A percentile compares a stretch with the other conserved stretches of the same genome.
Conservation (phyloP, 2,329 filamentous ascomycete species). For the Rhynchosporium secalis region DNA sequence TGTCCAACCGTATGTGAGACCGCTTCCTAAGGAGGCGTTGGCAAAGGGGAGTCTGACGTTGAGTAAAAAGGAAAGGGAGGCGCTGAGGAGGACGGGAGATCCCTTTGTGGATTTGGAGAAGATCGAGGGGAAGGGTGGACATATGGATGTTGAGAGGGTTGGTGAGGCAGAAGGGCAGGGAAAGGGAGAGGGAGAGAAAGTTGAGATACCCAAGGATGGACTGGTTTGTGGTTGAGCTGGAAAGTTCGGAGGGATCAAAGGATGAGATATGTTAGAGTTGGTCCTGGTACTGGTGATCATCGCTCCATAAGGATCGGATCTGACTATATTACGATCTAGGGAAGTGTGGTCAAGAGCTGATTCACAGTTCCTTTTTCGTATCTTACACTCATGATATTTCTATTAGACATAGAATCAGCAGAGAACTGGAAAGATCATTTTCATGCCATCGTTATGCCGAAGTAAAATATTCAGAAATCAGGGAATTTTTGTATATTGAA, state of each 20-base stretch:
- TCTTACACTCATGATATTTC: too few relatives aligned
- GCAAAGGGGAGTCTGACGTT: conserved; percentile 74
- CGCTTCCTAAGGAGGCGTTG: conserved; percentile 83
- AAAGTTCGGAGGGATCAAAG: too few relatives aligned
- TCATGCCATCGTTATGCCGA: too few relatives aligned
- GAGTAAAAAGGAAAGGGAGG: conserved; percentile 67
- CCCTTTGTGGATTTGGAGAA: conserved; percentile 19
- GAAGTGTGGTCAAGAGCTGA: conserved; percentile 34
- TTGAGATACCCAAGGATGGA: conserved; percentile 35
- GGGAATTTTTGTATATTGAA: too few relatives aligned
- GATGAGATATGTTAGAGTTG: neutral
- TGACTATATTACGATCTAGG: neutral
- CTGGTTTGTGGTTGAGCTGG: conserved; percentile 31
- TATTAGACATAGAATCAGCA: too few relatives aligned
- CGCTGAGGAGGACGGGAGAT: conserved; percentile 41
- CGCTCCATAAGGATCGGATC: neutral
- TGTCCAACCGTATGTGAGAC: conserved; percentile 82
- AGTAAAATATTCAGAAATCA: too few relatives aligned
- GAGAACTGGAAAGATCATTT: too few relatives aligned
- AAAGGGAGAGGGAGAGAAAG: conserved; percentile 21
- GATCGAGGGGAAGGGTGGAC: conserved; percentile 12
- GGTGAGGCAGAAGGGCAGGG: conserved; percentile 13
- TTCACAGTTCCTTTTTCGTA: conserved; percentile 14
- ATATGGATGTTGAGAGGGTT: conserved; percentile 22
- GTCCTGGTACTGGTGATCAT: neutral